Base-by-base conservation (phyloP, 129 eudicot species). In the Cynara cardunculus region DNA sequence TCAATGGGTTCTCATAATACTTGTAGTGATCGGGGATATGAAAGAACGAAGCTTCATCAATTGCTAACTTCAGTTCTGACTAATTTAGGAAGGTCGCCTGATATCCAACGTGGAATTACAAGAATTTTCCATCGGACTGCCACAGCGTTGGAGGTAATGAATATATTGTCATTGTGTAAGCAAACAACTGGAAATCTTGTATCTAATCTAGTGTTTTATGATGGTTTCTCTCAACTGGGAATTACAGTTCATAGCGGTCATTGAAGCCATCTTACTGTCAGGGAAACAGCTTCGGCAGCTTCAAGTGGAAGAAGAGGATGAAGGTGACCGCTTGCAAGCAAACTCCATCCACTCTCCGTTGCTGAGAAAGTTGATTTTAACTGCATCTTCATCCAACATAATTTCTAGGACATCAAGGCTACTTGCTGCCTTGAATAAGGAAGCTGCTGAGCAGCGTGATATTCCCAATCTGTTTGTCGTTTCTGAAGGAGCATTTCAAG, bases 91-190 rank as follows among this genome's bases (percentile, higher is more conserved):
- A 83, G 83, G 82, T 85, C 90, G 26, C 88, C 97, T 80, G 99
- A 95, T 87, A 73, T 95, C 62, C 99, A 95, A 69, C 99, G 99
- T 86, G 99, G 99, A 74, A 90, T 95, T 31, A 90, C 97, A 59
- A 90, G 99, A 87, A 95, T 95, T 74, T 95, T 90, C 37, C 99
- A 95, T 84, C 90, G 90, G 75, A 92, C 97, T 79, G 93, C 99
- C 19, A 92, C 94, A 21, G 87, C 97, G 70, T 86, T 91, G 26
- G 97, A 95, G 97, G 99, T 95, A 85, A 80, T n/a, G 16, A 72
- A 73, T n/a, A 44, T 79, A 24, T 35, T 80, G 21, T 26, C 71
- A 24, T 35, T 80, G 21, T 26, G 5, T 25, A 24, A 25, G 0
- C 65, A 18, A 56, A 56, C 24, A 56, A 56, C 10, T 18, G 3